phyloP scores from a whole-genome alignment of 176 grass and related monocot species.

The Oryza brachyantha region DNA sequence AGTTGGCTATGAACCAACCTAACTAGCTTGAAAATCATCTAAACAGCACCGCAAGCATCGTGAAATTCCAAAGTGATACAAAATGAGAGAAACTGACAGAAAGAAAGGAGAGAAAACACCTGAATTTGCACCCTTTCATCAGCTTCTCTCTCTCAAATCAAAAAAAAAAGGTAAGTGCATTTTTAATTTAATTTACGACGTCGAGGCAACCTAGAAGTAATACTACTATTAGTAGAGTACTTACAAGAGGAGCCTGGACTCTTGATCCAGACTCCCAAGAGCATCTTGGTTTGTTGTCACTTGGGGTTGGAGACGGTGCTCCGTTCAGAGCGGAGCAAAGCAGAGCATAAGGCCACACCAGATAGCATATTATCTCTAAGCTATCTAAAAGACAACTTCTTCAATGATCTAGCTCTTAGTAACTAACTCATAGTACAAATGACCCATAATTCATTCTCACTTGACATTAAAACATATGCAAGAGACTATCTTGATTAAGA shows the following conservation, averaged over 20 bases:
- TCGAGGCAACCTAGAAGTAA: too few relatives aligned
- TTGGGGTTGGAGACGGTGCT: slow-evolving; percentile 1
- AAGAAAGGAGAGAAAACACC: neutral
- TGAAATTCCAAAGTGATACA: neutral
- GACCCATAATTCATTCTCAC: too few relatives aligned
- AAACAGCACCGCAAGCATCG: neutral
- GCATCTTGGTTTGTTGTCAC: slow-evolving; percentile 30
- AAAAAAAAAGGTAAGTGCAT: neutral
- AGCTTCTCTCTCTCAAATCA: neutral
- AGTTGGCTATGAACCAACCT: too few relatives aligned
- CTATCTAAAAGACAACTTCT: too few relatives aligned
- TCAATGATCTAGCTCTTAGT: too few relatives aligned
- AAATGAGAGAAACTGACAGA: neutral
- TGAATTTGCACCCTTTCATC: neutral
- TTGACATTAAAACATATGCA: too few relatives aligned
- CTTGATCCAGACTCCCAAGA: neutral
- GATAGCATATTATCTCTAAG: too few relatives aligned
- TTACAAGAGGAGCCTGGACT: neutral
- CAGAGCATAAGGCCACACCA: too few relatives aligned
- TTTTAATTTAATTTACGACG: neutral
- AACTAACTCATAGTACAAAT: too few relatives aligned
- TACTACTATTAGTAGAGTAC: neutral
- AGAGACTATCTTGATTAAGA: too few relatives aligned
- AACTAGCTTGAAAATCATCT: too few relatives aligned
- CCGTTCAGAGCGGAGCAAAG: neutral